A percentile compares a stretch with the other conserved stretches of the same genome.
These are phyloP conservation scores for Ophiostoma sp. DNA, from an alignment of 2,329 filamentous ascomycete species.

Conservation along the genomic window DNA sequence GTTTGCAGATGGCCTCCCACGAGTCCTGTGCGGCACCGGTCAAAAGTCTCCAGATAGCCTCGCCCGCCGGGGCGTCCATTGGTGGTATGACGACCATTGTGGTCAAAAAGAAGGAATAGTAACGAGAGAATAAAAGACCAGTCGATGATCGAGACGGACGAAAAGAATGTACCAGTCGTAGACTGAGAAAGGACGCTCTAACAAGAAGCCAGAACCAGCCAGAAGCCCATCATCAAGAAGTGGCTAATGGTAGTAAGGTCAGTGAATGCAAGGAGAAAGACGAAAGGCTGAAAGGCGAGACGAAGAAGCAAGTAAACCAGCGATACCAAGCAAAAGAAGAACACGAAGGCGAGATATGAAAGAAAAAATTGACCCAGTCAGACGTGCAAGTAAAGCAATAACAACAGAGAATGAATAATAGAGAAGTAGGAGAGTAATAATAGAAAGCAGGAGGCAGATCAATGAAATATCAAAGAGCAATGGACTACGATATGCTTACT, in stretches of 20 bases:
- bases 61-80: slow-evolving; percentile 11
- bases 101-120: background rate
- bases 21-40: slow-evolving; percentile 14
- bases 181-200: background rate
- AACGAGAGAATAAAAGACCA: background rate
- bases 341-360: background rate
- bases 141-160: background rate
- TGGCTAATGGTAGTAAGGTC: background rate
- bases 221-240: slow-evolving; percentile 6
- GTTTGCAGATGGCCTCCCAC: slow-evolving; percentile 23
- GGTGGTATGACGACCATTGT: slow-evolving; percentile 24
- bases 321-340: background rate
- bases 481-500: background rate
- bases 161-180: slow-evolving; percentile 9
- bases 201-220: slow-evolving; percentile 6
- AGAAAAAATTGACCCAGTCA: background rate
- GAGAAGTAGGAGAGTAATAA: background rate
- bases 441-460: background rate
- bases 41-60: slow-evolving; percentile 17
- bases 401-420: background rate
- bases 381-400: background rate
- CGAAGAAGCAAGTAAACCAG: background rate
- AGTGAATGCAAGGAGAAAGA: background rate
- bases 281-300: background rate
- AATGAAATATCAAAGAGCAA: background rate